Evolutionary conservation across 345 rosid genomes (phyloP), one percentile per base, ranked within the genome.

Genomic region (Stellera chamaejasme): DNA sequence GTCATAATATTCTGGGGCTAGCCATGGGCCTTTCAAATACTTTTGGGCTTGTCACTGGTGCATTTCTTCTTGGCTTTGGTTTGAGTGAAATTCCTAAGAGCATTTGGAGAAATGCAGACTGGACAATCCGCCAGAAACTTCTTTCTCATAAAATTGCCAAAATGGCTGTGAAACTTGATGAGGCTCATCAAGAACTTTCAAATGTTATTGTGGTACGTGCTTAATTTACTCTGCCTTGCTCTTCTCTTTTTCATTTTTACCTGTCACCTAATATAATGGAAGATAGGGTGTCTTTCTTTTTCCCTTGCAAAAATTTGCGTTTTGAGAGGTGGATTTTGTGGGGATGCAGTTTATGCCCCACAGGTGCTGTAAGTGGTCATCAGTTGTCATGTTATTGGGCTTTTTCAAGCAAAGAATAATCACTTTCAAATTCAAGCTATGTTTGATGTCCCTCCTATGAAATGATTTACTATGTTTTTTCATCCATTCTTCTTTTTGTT

Each of bases 1-100:
- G 44, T 10, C 83, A 78, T 56, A 72, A 74, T 65, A 70, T 94
- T 75, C 74, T 87, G 58, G 99, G 95, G 60, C 75, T 90, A 58
- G 99, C 97, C 66, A 94, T 94, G 96, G 99, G 89, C 32, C 87
- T 94, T 67, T 90, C 99, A 48, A 94, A 94, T 75, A 90, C 99
- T n/a, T 94, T 94, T 80, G 99, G 99, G 65, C 95, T 94, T 41
- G 96, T 94, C 54, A 94, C 99, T 2, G 97, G 99, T 61, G 90
- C 90, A 66, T 94, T 94, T 75, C 99, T 94, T 71, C 97, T 94
- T 78, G 99, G 99, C 15, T 94, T 94, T 70, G 97, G 99, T 69
- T 68, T 94, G 80, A 85, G 95, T 68, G 95, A 94, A 70, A 94
- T 87, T 68, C 99, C 99, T 36, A 94, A 87, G 68, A 73, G 74